phyloP scores from a whole-genome alignment of 2,329 filamentous ascomycete genomes.

The Botrytis medusae region DNA sequence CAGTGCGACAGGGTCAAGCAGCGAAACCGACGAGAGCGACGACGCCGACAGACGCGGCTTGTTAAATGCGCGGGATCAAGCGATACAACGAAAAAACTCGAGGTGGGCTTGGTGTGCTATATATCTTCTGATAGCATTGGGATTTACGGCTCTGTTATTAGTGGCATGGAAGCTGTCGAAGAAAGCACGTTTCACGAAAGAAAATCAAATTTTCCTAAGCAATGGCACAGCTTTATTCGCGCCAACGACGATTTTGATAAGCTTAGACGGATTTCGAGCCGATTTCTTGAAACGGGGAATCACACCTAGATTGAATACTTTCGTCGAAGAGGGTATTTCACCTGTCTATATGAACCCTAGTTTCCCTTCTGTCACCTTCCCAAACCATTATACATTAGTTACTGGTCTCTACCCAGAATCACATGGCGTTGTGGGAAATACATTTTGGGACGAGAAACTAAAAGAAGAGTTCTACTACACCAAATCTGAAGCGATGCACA shows the following conservation, averaged over 20 bases:
- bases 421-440: conserved; percentile 91
- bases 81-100: conserved; percentile 50
- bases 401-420: conserved; percentile 91
- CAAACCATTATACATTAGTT: conserved; percentile 90
- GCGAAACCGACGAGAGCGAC: conserved; percentile 60
- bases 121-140: conserved; percentile 51
- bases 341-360: conserved; percentile 91
- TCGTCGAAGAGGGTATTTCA: conserved; percentile 81
- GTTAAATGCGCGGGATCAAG: conserved; percentile 47
- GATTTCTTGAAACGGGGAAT: conserved; percentile 84
- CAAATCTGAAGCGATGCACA: conserved; percentile 69
- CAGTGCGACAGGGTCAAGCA: conserved; percentile 61
- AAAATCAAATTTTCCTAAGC: conserved; percentile 48
- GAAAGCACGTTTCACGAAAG: conserved; percentile 42
- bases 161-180: conserved; percentile 60
- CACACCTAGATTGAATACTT: conserved; percentile 74
- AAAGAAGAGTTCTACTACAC: conserved; percentile 86
- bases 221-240: conserved; percentile 90
- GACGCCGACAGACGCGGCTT: conserved; percentile 56
- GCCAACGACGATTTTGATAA: conserved; percentile 90
- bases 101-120: conserved; percentile 57
- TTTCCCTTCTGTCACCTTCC: conserved; percentile 95
- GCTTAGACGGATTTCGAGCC: conserved; percentile 89
- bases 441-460: conserved; percentile 83
- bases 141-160: conserved; percentile 56